phyloP scores from a whole-genome alignment of 192 early-diverging fungal genomes.

The Chytriomyces confervae region DNA sequence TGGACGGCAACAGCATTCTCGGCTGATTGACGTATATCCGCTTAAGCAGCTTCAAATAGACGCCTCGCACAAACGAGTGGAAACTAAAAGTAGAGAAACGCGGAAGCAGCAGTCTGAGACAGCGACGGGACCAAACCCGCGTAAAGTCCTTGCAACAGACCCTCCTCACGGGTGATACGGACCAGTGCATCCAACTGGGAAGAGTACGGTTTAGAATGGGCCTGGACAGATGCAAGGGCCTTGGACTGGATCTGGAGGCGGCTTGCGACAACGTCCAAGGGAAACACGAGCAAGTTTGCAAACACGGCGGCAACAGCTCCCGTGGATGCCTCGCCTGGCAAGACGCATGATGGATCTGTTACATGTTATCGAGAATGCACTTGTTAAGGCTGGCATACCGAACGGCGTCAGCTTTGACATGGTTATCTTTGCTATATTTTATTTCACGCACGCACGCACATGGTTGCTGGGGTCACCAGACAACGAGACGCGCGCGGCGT shows the following conservation, averaged over 20 bases:
- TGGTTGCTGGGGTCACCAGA: no score
- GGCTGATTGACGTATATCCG: background rate
- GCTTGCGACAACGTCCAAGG: conserved; percentile 16
- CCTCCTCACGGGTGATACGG: conserved; percentile 60
- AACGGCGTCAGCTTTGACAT: no score
- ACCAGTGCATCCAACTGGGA: conserved; percentile 29
- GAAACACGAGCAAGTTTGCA: conserved; percentile 34
- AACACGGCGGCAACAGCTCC: conserved; percentile 26
- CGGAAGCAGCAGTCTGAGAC: conserved; percentile 45
- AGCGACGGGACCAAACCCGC: conserved; percentile 84
- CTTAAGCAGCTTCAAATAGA: conserved; percentile 1
- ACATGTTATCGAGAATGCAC: no score
- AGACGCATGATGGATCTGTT: no score
- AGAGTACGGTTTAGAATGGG: background rate
- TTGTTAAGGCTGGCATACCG: no score
- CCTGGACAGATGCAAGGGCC: background rate
- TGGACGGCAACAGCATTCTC: conserved; percentile 57
- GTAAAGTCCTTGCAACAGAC: conserved; percentile 78
- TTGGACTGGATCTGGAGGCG: conserved; percentile 28
- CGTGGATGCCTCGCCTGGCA: background rate
- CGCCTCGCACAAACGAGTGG: conserved; percentile 41
- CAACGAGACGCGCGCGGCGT: no score
- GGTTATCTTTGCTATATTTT: no score
- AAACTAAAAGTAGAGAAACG: conserved; percentile 63
- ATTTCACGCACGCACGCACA: no score